Evolutionary conservation across 805 yeast species (phyloP), one percentile per base, ranked within the genome.

Genomic region (Hanseniaspora lindneri): DNA sequence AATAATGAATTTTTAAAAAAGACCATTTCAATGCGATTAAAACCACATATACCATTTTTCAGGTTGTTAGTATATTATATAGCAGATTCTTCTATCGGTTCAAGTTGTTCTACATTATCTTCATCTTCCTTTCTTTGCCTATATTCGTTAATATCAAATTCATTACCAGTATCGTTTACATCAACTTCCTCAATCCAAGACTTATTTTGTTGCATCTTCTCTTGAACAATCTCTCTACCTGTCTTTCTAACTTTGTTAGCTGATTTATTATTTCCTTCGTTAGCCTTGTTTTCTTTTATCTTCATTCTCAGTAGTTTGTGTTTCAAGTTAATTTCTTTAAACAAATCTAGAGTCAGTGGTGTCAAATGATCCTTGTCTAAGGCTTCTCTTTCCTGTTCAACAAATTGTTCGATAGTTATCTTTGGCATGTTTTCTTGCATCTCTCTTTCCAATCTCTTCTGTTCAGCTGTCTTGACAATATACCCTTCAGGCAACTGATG

Each of bases 401-500:
- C 75, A 63, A 92, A 92, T 53, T 94, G 98, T 66, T 92, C 99
- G 59, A 92, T 71, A 0, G 97, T 85, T 59, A 94, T 83, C 71
- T 82, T 81, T 48, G 95, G 95, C 59, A 83, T 85, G 49, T 75
- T 71, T 47, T 85, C 95, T 21, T 77, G 73, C 6, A 94, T 95
- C 63, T 81, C 72, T 59, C 79, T 81, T 66, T 92, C 98, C 60
- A 85, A 68, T 60, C 87, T 75, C 73, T 84, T 82, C 65, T 92
- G 96, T 63, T 92, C 98, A 67, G 88, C 89, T 32, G 98, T 94
- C 73, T 92, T 92, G 68, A 92, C 75, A 51, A 85, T 94, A 66
- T 87, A 94, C 1, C 98, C 99, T 41, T 94, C 88, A 35, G 99
- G 99, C 60, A 92, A 72, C 8, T 96, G 83, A 66, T 92, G 99